phyloP scores from a whole-genome alignment of 2,329 filamentous ascomycete species.

The Hymenoscyphus occultus region DNA sequence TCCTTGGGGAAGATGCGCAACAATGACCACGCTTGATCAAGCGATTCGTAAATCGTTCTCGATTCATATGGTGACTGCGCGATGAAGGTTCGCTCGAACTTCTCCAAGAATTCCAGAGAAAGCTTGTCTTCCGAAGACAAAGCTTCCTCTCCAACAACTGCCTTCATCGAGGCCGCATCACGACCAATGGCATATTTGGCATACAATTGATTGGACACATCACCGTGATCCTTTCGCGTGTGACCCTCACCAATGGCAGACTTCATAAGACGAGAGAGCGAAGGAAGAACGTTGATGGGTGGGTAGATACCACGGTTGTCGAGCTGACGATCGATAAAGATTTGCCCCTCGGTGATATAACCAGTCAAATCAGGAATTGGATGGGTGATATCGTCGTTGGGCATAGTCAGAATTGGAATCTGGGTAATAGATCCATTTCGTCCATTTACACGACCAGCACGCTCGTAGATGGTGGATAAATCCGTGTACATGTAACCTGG shows the following conservation, averaged over 20 bases:
- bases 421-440: constrained; percentile 98
- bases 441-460: constrained; percentile 93
- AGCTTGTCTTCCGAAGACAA: constrained; percentile 95
- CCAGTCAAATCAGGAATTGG: constrained; percentile 98
- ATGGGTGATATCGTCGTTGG: constrained; percentile 99
- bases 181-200: constrained; percentile 99
- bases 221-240: constrained; percentile 94
- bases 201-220: constrained; percentile 99
- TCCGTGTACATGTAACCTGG: constrained; percentile 99
- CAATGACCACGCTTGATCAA: constrained; percentile 94
- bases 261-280: constrained; percentile 99
- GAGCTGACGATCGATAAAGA: constrained; percentile 91
- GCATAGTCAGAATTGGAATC: constrained; percentile 98
- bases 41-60: constrained; percentile 85
- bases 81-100: constrained; percentile 96
- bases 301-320: constrained; percentile 98
- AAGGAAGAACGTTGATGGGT: constrained; percentile 97
- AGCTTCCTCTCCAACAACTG: constrained; percentile 97
- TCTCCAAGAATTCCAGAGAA: constrained; percentile 95
- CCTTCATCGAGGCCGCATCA: constrained; percentile 98
- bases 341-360: constrained; percentile 98
- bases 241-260: constrained; percentile 97
- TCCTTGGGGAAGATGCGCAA: constrained; percentile 98
- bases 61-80: constrained; percentile 89
- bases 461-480: constrained; percentile 99